Percentiles rank a stretch among this genome's conserved stretches.
These are phyloP conservation scores for Leersia perrieri DNA, from an alignment of 176 grass and related monocot species.

Conservation along the genomic window DNA sequence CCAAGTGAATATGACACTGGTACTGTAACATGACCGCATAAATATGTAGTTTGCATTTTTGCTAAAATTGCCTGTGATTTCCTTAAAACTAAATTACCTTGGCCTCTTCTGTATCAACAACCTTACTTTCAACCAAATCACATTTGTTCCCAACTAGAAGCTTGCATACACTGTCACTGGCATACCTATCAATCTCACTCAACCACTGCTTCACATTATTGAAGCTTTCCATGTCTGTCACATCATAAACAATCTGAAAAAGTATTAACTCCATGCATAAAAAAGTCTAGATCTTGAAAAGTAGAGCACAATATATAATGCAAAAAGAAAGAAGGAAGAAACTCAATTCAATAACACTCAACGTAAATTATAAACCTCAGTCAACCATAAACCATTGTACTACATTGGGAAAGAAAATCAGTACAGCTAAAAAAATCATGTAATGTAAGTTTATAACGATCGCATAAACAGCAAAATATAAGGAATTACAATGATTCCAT, in stretches of 20 bases:
- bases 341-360: not conserved
- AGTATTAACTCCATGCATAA: not conserved
- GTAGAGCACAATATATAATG: not conserved
- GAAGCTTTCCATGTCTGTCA: conserved; percentile 87
- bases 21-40: not conserved
- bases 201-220: conserved; percentile 93
- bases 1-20: not conserved
- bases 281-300: not conserved
- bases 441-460: not conserved
- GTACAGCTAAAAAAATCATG: not conserved
- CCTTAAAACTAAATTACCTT: conserved; percentile 44
- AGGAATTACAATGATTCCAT: conserved; percentile 87
- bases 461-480: conserved; percentile 6
- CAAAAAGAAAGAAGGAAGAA: not conserved
- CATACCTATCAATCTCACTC: conserved; percentile 97
- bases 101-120: conserved; percentile 80
- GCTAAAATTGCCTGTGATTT: not conserved
- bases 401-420: not conserved
- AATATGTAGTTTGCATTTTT: not conserved
- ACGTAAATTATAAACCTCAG: not conserved
- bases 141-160: conserved; percentile 95
- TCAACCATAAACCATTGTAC: not conserved
- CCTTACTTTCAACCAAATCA: conserved; percentile 83
- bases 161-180: conserved; percentile 92
- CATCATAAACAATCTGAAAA: conserved; percentile 87